Evolutionary conservation across 2,329 filamentous ascomycete species (phyloP).

Genomic region (Trichoderma sp.): DNA sequence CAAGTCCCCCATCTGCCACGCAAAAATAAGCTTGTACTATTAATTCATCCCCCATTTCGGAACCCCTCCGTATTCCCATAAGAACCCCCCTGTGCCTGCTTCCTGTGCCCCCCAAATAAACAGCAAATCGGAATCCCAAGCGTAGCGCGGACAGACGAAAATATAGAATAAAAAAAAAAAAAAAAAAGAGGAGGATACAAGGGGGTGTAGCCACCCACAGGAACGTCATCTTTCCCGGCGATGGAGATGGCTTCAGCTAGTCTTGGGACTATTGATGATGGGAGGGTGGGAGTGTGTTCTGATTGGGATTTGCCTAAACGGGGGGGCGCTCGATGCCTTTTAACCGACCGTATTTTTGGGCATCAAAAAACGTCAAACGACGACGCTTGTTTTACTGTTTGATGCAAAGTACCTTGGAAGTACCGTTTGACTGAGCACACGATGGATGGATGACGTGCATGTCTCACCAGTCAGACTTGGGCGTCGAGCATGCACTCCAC

Average conservation of each 20-base stretch:
- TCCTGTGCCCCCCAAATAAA: background rate
- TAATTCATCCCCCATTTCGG: background rate
- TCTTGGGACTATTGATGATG: background rate
- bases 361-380: background rate
- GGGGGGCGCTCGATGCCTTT: background rate
- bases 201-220: background rate
- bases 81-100: background rate
- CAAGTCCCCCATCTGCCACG: background rate
- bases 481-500: background rate
- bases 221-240: background rate
- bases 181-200: background rate
- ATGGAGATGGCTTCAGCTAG: background rate
- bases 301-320: background rate
- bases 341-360: background rate
- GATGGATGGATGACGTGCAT: conserved; percentile 4
- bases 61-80: background rate
- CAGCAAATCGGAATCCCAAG: background rate
- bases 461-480: background rate
- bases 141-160: background rate
- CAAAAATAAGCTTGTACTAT: background rate
- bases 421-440: background rate
- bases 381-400: background rate
- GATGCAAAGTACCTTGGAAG: background rate
- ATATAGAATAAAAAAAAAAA: background rate
- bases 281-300: background rate